Base-by-base conservation (phyloP, 1,284 basidiomycete genomes). In the Hymenochaete sp. region DNA sequence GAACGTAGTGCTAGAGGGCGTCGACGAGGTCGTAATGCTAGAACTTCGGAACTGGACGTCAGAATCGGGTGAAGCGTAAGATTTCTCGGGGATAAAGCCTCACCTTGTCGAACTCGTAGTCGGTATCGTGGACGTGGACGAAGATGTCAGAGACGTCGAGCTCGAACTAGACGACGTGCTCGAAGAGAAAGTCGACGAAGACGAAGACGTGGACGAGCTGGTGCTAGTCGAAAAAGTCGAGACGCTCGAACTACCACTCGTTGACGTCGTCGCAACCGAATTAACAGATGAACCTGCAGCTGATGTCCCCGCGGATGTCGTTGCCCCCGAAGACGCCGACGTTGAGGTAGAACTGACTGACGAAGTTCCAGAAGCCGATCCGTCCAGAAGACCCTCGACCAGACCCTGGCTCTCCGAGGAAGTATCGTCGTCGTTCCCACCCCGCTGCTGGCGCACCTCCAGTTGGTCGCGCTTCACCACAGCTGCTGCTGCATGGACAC, bases 161-260 rank as follows among this genome's bases (percentile, higher is more conserved):
- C 33, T 14, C 11, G 47, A 48, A 28, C 16, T 41, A 13, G 48
- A 24, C 29, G 46, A 39, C 26, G 44, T 36, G 13, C 37, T 26
- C 3, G 19, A 7, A 8, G 42, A 29, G n/a, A 35, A 33, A 8
- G 26, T 35, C 31, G 38, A 45, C n/a, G 44, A 31, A 16, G 46
- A 38, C 13, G 39, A 33, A 9, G 38, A 36, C 2, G 45, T 39
- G 21, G 45, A 36, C 14, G 45, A 33, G 9, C 18, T 31, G 11
- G 33, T 32, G 16, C 38, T 6, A 24, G 44, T 40, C 21, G 47
- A 39, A 16, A 38, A 19, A 27, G 38, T 33, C 11, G 46, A 45
- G 11, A n/a, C 16, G 16, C 32, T 41, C 3, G 51, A 28, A 25
- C 27, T 41, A 28, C 27, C 11, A 14, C n/a, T 39, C 22, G 42